Base-by-base conservation (phyloP, 306 rosid genomes). In the Rosa chinensis region DNA sequence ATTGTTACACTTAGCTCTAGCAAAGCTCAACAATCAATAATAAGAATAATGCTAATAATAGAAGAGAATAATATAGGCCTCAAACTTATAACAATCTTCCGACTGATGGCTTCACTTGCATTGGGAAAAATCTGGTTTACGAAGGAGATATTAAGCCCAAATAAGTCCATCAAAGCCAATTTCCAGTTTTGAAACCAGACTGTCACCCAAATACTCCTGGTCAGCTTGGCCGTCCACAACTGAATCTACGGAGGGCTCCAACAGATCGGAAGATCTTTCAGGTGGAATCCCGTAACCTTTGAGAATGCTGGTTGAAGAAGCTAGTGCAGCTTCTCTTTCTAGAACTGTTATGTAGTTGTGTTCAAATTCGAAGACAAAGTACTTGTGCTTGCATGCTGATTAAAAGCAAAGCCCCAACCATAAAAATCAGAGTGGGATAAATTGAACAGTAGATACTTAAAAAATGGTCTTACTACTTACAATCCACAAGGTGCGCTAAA, bases 401-500 rank as follows among this genome's bases (percentile, higher is more conserved):
- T 77, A 80, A 73, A 66, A 72, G 55, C 80, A 84, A 49, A 74
- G 70, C 73, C 59, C 11, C 63, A 85, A 73, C 70, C 16, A 17
- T 81, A 21, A 87, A 82, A 77, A 72, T 73, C 20, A 3, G 28
- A 50, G 77, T 14, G 43, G 56, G 63, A 61, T 23, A 68, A 53
- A 55, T 48, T 18, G 48, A 75, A 72, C 39, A 75, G 35, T 39
- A 11, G 74, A 42, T 58, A 70, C 77, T 47, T 35, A 0, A n/a
- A 58, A n/a, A n/a, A 45, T 80, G 48, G 58, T 66, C 75, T 28
- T 25, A 67, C 23, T 45, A 79, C 98, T 91, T 82, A 95, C 99
- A 86, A 77, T 95, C 98, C 35, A 95, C 78, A 61, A 95, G 98
- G 87, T 91, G 92, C 0, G 96, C 96, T 64, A 95, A 88, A 92